A percentile compares a stretch with the other conserved stretches of the same genome.
These are phyloP conservation scores for Cladosporium oxysporum DNA, from an alignment of 2,329 filamentous ascomycete species.

Conservation along the genomic window DNA sequence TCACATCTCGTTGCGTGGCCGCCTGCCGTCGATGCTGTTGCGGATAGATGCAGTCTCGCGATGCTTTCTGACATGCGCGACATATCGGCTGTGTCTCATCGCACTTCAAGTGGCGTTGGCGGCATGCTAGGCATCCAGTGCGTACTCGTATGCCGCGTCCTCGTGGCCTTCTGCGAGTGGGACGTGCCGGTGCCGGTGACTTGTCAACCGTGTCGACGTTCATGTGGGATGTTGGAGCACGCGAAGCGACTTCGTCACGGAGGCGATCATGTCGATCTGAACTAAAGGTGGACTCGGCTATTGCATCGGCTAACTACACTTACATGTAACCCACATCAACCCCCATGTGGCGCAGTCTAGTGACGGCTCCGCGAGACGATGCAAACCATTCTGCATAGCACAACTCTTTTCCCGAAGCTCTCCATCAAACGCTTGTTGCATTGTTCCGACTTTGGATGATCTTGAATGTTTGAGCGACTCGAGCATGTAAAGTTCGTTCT, in stretches of 20 bases:
- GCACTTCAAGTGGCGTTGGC: constrained; percentile 51
- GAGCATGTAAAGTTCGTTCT: neutral
- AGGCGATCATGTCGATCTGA: neutral
- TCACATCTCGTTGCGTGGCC: neutral
- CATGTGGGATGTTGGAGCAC: constrained; percentile 6
- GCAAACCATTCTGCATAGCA: neutral
- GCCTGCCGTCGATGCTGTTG: neutral
- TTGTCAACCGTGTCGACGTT: constrained; percentile 4
- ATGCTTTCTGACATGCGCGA: constrained; percentile 43
- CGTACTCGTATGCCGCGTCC: constrained; percentile 48
- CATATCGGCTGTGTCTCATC: constrained; percentile 47
- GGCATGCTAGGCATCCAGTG: constrained; percentile 44
- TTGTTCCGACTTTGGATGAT: too few relatives aligned
- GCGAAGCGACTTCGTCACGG: constrained; percentile 11
- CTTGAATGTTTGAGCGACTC: too few relatives aligned
- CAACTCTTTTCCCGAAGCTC: neutral
- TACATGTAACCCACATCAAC: neutral
- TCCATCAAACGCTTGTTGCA: neutral
- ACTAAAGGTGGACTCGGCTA: constrained; percentile 11
- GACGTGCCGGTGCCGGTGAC: neutral
- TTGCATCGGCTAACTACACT: constrained; percentile 3
- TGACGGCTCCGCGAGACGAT: neutral
- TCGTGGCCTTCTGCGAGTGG: constrained; percentile 40
- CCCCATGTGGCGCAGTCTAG: neutral
- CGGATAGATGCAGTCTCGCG: constrained; percentile 42